Evolutionary conservation across 1,284 basidiomycete species (phyloP).

Genomic region (Sparassis latifolia): DNA sequence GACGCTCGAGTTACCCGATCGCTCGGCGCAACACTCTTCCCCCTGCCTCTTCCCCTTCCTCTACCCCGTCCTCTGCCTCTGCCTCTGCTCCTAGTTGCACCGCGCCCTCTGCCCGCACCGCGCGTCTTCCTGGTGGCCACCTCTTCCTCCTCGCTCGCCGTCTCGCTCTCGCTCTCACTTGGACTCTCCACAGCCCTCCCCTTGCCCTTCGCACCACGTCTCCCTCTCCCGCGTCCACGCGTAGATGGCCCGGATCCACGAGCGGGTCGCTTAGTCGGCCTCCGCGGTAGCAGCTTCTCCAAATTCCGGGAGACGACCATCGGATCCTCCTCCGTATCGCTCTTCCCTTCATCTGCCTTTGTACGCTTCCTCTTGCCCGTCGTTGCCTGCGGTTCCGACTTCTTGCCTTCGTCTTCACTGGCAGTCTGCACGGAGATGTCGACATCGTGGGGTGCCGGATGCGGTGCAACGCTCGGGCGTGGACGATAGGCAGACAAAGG

Average conservation of each 20-base stretch:
- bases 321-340: constrained; percentile 15
- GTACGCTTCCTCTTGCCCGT: constrained; percentile 13
- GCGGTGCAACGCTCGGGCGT: neutral
- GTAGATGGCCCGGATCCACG: neutral
- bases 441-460: neutral
- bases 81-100: constrained; percentile 3
- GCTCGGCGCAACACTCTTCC: neutral
- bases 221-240: constrained; percentile 7
- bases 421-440: no score
- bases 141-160: constrained; percentile 1
- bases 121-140: neutral
- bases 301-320: constrained; percentile 15
- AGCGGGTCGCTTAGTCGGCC: constrained; percentile 11
- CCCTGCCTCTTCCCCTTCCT: constrained; percentile 12
- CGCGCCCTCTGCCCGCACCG: neutral
- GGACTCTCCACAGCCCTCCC: constrained; percentile 3
- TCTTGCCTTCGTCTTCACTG: neutral
- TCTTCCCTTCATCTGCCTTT: constrained; percentile 8
- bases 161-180: constrained; percentile 1
- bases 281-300: constrained; percentile 22
- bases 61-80: constrained; percentile 5
- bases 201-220: constrained; percentile 4
- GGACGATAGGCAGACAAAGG: neutral
- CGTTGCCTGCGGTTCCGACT: neutral
- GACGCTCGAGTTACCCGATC: neutral